Percentiles rank a stretch among this genome's conserved stretches.
Evolutionary conservation across 176 grass and related monocot species (phyloP).

Genomic region (Saccharum spontaneum): DNA sequence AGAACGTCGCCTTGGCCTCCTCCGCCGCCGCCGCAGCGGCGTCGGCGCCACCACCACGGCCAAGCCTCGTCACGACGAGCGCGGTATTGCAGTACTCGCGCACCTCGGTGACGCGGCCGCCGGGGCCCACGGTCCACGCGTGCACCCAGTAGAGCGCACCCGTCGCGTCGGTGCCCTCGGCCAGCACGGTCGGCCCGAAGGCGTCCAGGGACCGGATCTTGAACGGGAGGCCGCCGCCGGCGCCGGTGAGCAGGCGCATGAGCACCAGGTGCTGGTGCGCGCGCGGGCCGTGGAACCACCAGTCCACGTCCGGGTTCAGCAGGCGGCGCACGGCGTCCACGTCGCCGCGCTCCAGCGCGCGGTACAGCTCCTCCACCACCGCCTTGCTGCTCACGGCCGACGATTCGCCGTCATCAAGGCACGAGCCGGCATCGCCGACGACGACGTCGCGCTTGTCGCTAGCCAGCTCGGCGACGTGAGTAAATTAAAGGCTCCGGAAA

Average conservation of each 20-base stretch:
- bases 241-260: conserved; percentile 78
- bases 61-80: conserved; percentile 66
- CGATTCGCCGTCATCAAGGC: not conserved
- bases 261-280: conserved; percentile 67
- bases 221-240: conserved; percentile 43
- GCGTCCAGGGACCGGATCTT: conserved; percentile 36
- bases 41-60: not conserved
- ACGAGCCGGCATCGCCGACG: not conserved
- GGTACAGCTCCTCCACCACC: conserved; percentile 74
- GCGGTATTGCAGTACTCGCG: conserved; percentile 89
- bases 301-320: conserved; percentile 82
- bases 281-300: conserved; percentile 90
- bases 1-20: not conserved
- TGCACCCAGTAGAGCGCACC: conserved; percentile 70
- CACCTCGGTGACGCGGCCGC: conserved; percentile 65
- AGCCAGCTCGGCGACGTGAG: conserved; percentile 25
- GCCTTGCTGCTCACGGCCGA: conserved; percentile 41
- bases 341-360: conserved; percentile 62
- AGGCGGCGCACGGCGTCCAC: conserved; percentile 50
- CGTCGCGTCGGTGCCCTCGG: conserved; percentile 61
- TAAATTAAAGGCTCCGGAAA: not conserved
- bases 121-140: conserved; percentile 69
- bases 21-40: too few relatives aligned
- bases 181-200: conserved; percentile 71
- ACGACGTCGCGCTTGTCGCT: not conserved